A percentile compares a stretch with the other conserved stretches of the same genome.
phyloP scores from a whole-genome alignment of 345 rosid genomes.

The Populus simonii region DNA sequence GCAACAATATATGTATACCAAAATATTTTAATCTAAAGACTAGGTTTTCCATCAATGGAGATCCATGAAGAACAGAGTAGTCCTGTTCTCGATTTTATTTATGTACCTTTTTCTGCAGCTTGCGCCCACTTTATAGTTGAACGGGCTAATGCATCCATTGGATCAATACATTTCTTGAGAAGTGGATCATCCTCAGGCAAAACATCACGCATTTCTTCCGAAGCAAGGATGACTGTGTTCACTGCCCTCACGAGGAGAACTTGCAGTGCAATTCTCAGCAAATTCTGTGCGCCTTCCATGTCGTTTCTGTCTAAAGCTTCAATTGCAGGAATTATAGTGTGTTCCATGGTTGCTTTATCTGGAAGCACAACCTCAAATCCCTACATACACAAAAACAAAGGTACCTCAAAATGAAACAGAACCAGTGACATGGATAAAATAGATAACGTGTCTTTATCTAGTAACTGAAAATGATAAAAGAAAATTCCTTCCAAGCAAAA shows the following conservation, averaged over 20 bases:
- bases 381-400: constrained; percentile 12
- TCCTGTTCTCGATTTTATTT: neutral
- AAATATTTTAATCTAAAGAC: neutral
- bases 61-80: neutral
- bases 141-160: constrained; percentile 43
- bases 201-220: constrained; percentile 35
- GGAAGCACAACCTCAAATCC: constrained; percentile 51
- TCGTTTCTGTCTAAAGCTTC: constrained; percentile 44
- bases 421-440: neutral
- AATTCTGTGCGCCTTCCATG: constrained; percentile 46
- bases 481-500: neutral
- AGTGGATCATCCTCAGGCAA: constrained; percentile 51
- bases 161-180: constrained; percentile 47
- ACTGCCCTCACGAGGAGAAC: constrained; percentile 54
- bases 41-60: neutral
- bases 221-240: constrained; percentile 40
- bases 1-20: neutral
- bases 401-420: neutral
- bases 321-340: constrained; percentile 41
- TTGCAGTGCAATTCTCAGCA: constrained; percentile 50
- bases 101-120: constrained; percentile 26
- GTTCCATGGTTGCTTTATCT: constrained; percentile 53
- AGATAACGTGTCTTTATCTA: neutral
- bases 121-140: constrained; percentile 41
- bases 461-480: neutral